Conservation (phyloP, 371 early-diverging fungal genomes). For the Mucor indicus region DNA sequence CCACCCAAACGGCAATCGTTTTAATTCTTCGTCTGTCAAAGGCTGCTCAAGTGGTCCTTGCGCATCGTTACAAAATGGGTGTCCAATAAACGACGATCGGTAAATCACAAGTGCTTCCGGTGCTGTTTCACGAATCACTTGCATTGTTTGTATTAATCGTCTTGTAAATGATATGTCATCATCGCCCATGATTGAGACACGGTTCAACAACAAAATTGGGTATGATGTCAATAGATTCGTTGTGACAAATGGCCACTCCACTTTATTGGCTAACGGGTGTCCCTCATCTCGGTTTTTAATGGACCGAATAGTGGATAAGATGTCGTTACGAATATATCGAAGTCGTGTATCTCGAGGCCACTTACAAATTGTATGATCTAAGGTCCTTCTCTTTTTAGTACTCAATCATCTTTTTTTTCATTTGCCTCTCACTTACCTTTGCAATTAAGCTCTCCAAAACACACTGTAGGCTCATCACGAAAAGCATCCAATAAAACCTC, state of each 20-base stretch:
- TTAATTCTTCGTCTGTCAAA: conserved; percentile 32
- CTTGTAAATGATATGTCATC: conserved; percentile 43
- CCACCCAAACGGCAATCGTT: conserved; percentile 49
- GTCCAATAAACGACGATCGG: conserved; percentile 47
- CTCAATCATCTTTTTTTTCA: not conserved
- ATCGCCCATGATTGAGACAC: conserved; percentile 33
- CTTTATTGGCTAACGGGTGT: conserved; percentile 31
- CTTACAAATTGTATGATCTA: conserved; percentile 46
- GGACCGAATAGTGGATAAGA: conserved; percentile 40
- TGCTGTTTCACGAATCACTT: conserved; percentile 33
- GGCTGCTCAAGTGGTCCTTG: conserved; percentile 29
- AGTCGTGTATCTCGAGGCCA: conserved; percentile 23
- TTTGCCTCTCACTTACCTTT: conserved; percentile 29
- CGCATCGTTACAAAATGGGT: conserved; percentile 46
- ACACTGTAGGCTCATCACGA: conserved; percentile 46
- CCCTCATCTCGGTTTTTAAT: conserved; percentile 27
- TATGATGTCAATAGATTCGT: conserved; percentile 32
- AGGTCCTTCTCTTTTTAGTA: not conserved
- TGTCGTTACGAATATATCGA: conserved; percentile 55
- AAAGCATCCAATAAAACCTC: conserved; percentile 50
- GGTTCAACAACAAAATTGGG: conserved; percentile 51
- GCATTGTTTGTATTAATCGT: conserved; percentile 45
- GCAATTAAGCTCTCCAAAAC: conserved; percentile 58
- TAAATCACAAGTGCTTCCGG: conserved; percentile 53
- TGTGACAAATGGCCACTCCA: conserved; percentile 53